Evolutionary conservation across 441 rosid species (phyloP).

Genomic region (Theobroma grandiflorum): DNA sequence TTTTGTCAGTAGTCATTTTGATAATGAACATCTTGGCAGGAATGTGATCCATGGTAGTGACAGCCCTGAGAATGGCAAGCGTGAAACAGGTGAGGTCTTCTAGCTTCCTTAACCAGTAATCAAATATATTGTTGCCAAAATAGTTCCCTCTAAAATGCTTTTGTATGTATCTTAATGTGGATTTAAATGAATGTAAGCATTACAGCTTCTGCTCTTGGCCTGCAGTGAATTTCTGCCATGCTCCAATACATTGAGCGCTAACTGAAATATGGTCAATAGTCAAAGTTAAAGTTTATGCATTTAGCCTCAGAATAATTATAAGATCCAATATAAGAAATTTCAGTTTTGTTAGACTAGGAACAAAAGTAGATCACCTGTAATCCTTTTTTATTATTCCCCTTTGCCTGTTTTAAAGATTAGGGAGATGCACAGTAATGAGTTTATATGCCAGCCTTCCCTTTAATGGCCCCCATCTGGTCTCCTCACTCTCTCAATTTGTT

Average conservation of each 20-base stretch:
- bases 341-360: not conserved
- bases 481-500: conserved; percentile 17
- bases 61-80: conserved; percentile 93
- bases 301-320: not conserved
- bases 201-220: not conserved
- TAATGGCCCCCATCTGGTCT: not conserved
- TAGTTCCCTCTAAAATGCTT: not conserved
- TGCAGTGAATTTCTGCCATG: not conserved
- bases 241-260: not conserved
- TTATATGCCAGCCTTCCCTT: not conserved
- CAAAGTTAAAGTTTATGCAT: not conserved
- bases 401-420: not conserved
- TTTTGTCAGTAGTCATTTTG: conserved; percentile 18
- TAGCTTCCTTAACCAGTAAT: not conserved
- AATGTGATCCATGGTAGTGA: conserved; percentile 96
- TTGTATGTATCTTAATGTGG: not conserved
- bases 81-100: conserved; percentile 71
- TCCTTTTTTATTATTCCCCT: not conserved
- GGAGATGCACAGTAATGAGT: not conserved
- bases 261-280: not conserved
- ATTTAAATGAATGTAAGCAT: not conserved
- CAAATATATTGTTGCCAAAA: not conserved
- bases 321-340: not conserved
- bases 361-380: not conserved
- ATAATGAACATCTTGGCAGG: conserved; percentile 51